These are phyloP conservation scores for Polyporus tsugae DNA, from an alignment of 1,284 basidiomycete species.

Conservation along the genomic window DNA sequence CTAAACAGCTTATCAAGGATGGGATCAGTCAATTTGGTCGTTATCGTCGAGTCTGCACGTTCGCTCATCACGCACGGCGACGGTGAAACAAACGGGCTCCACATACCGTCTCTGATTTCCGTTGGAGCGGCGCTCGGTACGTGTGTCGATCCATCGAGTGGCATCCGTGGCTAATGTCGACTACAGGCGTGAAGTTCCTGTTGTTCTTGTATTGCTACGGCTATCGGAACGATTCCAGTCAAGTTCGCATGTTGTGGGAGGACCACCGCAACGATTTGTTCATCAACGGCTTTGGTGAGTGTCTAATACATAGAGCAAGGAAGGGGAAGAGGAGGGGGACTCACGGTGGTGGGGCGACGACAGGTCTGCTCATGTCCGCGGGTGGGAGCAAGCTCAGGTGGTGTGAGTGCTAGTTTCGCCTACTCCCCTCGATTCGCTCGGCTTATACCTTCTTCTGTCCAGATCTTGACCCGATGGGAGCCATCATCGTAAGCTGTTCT, in stretches of 20 bases:
- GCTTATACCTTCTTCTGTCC: slow-evolving; percentile 15
- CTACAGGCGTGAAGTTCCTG: slow-evolving; percentile 81
- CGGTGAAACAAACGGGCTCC: slow-evolving; percentile 71
- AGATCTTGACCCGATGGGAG: slow-evolving; percentile 86
- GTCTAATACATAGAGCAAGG: not conserved
- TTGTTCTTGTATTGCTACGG: slow-evolving; percentile 91
- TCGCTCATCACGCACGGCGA: slow-evolving; percentile 68
- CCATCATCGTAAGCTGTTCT: slow-evolving; percentile 65
- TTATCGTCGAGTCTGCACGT: slow-evolving; percentile 86
- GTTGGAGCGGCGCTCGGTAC: slow-evolving; percentile 86
- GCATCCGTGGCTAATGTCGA: slow-evolving; percentile 15
- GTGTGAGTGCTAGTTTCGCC: slow-evolving; percentile 61
- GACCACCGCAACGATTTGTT: slow-evolving; percentile 94
- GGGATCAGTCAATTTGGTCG: slow-evolving; percentile 85
- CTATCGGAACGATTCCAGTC: slow-evolving; percentile 82
- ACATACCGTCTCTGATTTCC: slow-evolving; percentile 84
- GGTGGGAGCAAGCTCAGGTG: slow-evolving; percentile 89
- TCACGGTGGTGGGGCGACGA: slow-evolving; percentile 34
- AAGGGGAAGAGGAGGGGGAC: not conserved
- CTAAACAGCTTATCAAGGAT: slow-evolving; percentile 59
- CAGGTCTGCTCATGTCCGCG: slow-evolving; percentile 89
- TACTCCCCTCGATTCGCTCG: not conserved
- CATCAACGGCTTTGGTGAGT: slow-evolving; percentile 78
- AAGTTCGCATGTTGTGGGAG: slow-evolving; percentile 94
- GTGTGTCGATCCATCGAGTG: slow-evolving; percentile 6